Evolutionary conservation across 768 basidiomycete species (phyloP), one percentile per base, ranked within the genome.

Genomic region (Amanita thiersii): DNA sequence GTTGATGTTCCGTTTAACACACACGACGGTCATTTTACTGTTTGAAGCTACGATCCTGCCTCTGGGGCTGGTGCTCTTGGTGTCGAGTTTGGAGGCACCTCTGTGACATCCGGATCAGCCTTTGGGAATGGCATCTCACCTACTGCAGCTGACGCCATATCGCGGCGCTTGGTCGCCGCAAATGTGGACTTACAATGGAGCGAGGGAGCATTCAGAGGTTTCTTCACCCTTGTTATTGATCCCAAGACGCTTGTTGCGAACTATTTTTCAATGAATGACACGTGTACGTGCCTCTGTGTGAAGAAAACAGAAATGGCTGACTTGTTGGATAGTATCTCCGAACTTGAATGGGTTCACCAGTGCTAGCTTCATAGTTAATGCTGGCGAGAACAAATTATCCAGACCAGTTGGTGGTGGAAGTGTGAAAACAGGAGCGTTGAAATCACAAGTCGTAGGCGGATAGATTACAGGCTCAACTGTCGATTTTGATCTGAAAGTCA

Each of bases 51-150:
- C 57, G 55, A 77, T 47, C 61, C 72, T 2, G 45, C 49, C 8
- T 71, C 70, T 1, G 75, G 75, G 3, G 43, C 56, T 4, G 75
- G 76, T 6, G 70, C 69, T 1, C 61, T 75, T 36, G 75, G 70
- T 9, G 77, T 79, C 11, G 77, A 80, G 56, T 78, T 78, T 47
- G 76, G 75, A 9, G 77, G 78, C 1, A 76, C 77, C 0, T 73
- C 73, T 0, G 78, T 80, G 9, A 70, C 74, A 0, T 75, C 73
- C 1, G 51, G 51, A 3, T 73, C 73, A 9, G 46, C 70, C 4
- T 75, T 77, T 48, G 70, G 72, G 10, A 45, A 56, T 7, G 58
- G 58, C 15, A 62, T 70, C 37, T 41, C 53, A 6, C 68, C 70
- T 11, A 26, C 29, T 9, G 29, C 29, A 30, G 29, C 29, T 9